Conservation (phyloP, 2,329 filamentous ascomycete genomes). For the Trichophyton schoenleinii region DNA sequence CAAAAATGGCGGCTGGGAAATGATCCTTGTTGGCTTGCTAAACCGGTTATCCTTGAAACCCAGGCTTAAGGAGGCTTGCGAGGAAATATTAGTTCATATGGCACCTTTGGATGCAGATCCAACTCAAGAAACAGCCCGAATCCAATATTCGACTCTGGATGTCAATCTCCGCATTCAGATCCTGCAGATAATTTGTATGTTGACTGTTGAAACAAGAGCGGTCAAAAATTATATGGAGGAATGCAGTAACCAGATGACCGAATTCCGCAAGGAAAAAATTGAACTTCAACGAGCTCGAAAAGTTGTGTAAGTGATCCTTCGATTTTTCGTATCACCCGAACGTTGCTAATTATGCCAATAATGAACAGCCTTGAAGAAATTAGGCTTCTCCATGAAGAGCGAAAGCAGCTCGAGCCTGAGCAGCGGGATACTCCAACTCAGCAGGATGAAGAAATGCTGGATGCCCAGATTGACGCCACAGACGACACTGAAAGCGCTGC, state of each 20-base stretch:
- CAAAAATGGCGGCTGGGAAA: slow-evolving; percentile 76
- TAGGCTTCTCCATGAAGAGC: slow-evolving; percentile 35
- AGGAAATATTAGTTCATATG: slow-evolving; percentile 67
- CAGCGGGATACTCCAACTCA: slow-evolving; percentile 33
- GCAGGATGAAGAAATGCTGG: slow-evolving; percentile 27
- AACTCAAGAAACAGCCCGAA: slow-evolving; percentile 57
- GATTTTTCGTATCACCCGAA: background rate
- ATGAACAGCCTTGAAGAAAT: slow-evolving; percentile 31
- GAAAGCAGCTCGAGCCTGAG: slow-evolving; percentile 36
- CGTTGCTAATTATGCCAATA: background rate
- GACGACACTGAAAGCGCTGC: slow-evolving; percentile 31
- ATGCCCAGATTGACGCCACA: slow-evolving; percentile 48
- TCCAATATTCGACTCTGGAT: slow-evolving; percentile 63
- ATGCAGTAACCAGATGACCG: slow-evolving; percentile 87
- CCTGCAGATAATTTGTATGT: slow-evolving; percentile 72
- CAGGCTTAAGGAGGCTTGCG: slow-evolving; percentile 56
- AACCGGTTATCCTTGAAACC: slow-evolving; percentile 71
- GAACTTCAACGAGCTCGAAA: slow-evolving; percentile 73
- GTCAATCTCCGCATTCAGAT: slow-evolving; percentile 70
- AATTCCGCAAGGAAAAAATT: slow-evolving; percentile 89
- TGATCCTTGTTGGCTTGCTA: slow-evolving; percentile 75
- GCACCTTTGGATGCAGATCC: slow-evolving; percentile 66
- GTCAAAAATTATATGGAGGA: slow-evolving; percentile 82
- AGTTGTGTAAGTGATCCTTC: slow-evolving; percentile 38
- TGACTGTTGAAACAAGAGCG: slow-evolving; percentile 74